A percentile compares a stretch with the other conserved stretches of the same genome.
These are phyloP conservation scores for Claviceps sorghi DNA, from an alignment of 2,329 filamentous ascomycete species.

Conservation along the genomic window DNA sequence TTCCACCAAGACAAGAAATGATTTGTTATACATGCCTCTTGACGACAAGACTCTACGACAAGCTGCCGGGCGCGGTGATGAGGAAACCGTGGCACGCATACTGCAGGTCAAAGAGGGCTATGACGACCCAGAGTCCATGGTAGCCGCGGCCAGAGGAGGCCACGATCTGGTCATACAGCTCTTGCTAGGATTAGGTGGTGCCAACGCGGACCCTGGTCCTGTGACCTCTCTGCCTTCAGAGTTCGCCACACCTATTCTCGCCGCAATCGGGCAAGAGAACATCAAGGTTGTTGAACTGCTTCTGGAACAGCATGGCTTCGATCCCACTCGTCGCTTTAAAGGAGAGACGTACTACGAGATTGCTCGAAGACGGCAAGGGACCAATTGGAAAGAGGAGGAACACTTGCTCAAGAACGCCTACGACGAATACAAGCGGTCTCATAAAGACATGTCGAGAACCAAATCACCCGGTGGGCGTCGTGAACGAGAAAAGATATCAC, in stretches of 20 bases:
- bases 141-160: slow-evolving; percentile 81
- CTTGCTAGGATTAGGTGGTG: slow-evolving; percentile 51
- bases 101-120: slow-evolving; percentile 45
- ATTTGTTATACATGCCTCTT: slow-evolving; percentile 47
- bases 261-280: slow-evolving; percentile 81
- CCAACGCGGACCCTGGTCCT: slow-evolving; percentile 54
- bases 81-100: slow-evolving; percentile 46
- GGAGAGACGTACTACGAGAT: slow-evolving; percentile 80
- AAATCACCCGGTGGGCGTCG: slow-evolving; percentile 33
- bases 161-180: slow-evolving; percentile 79
- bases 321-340: slow-evolving; percentile 64
- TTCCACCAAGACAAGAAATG: slow-evolving; percentile 50
- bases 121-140: slow-evolving; percentile 72
- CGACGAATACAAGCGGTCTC: slow-evolving; percentile 44
- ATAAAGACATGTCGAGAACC: slow-evolving; percentile 32
- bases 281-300: slow-evolving; percentile 72
- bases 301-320: slow-evolving; percentile 61
- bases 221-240: slow-evolving; percentile 47
- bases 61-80: slow-evolving; percentile 46
- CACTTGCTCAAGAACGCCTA: slow-evolving; percentile 64
- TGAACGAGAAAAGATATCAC: slow-evolving; percentile 25
- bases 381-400: slow-evolving; percentile 81
- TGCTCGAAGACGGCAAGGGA: slow-evolving; percentile 65
- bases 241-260: slow-evolving; percentile 81
- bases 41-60: slow-evolving; percentile 46